Evolutionary conservation across 2,329 filamentous ascomycete genomes (phyloP).

Genomic region (Monosporascus sp.): DNA sequence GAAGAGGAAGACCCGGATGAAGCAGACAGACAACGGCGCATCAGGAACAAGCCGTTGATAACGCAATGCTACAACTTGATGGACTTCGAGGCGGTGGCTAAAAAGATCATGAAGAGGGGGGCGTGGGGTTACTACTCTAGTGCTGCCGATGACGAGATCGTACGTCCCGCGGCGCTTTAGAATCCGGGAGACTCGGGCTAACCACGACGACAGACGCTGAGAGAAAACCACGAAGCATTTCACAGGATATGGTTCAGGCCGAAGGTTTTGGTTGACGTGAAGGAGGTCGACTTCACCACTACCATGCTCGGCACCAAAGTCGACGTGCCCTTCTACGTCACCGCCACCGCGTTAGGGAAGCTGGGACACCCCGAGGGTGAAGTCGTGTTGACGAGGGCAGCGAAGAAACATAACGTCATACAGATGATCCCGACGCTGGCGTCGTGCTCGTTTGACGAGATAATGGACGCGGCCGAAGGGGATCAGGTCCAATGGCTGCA

Average conservation of each 20-base stretch:
- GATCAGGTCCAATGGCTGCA: conserved; percentile 95
- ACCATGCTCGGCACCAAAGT: conserved; percentile 89
- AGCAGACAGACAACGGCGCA: conserved; percentile 64
- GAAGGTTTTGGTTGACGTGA: conserved; percentile 81
- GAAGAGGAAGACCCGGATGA: conserved; percentile 67
- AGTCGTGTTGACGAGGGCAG: conserved; percentile 79
- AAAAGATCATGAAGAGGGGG: conserved; percentile 86
- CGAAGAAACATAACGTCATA: conserved; percentile 80
- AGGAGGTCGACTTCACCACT: conserved; percentile 78
- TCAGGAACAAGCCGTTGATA: conserved; percentile 70
- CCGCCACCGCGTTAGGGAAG: conserved; percentile 91
- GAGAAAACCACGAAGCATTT: conserved; percentile 92
- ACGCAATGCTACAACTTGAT: conserved; percentile 89
- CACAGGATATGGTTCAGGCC: conserved; percentile 98
- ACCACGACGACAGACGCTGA: conserved; percentile 61
- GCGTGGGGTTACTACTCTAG: conserved; percentile 98
- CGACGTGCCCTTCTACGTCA: conserved; percentile 90
- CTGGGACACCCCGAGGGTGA: conserved; percentile 92
- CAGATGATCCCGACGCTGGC: conserved; percentile 99
- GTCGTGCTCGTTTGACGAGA: conserved; percentile 96
- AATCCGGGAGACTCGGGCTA: conserved; percentile 6
- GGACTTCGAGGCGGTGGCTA: conserved; percentile 93
- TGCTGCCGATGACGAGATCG: conserved; percentile 84
- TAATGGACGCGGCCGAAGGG: conserved; percentile 74
- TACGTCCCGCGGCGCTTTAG: conserved; percentile 33